Conservation (phyloP, 345 rosid species). For the Hirschfeldia incana region DNA sequence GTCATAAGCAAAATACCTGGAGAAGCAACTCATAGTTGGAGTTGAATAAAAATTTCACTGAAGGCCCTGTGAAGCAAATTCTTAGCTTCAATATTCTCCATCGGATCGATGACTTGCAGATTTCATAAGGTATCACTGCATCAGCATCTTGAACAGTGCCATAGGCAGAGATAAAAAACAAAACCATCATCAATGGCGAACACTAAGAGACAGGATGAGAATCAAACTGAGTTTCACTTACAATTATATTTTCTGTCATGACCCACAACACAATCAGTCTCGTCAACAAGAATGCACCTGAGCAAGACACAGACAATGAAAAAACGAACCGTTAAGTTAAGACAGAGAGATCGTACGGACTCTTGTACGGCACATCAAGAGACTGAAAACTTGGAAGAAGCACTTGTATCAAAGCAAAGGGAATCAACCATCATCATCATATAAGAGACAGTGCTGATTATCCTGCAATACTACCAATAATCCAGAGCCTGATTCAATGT, state of each 20-base stretch:
- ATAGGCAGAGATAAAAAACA: background rate
- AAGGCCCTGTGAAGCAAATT: conserved; percentile 91
- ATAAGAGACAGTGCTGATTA: too few species aligned
- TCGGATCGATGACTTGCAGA: conserved; percentile 86
- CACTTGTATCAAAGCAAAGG: background rate
- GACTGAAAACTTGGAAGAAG: background rate
- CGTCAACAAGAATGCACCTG: conserved; percentile 98
- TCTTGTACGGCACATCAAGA: background rate
- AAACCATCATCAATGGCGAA: background rate
- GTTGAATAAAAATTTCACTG: conserved; percentile 89
- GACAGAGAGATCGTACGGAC: background rate
- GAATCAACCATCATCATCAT: too few species aligned
- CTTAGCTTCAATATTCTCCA: conserved; percentile 85
- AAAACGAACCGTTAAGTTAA: background rate
- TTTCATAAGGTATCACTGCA: background rate
- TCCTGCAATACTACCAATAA: too few species aligned
- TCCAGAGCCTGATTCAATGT: too few species aligned
- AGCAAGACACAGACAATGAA: conserved; percentile 18
- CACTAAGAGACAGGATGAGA: background rate
- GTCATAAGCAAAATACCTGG: conserved; percentile 52
- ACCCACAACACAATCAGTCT: conserved; percentile 76
- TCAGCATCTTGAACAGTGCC: conserved; percentile 1
- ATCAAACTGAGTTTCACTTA: conserved; percentile 41
- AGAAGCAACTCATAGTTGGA: conserved; percentile 92
- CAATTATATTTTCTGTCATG: conserved; percentile 90